phyloP scores from a whole-genome alignment of 371 early-diverging fungal species.

The Phascolomyces articulosus region DNA sequence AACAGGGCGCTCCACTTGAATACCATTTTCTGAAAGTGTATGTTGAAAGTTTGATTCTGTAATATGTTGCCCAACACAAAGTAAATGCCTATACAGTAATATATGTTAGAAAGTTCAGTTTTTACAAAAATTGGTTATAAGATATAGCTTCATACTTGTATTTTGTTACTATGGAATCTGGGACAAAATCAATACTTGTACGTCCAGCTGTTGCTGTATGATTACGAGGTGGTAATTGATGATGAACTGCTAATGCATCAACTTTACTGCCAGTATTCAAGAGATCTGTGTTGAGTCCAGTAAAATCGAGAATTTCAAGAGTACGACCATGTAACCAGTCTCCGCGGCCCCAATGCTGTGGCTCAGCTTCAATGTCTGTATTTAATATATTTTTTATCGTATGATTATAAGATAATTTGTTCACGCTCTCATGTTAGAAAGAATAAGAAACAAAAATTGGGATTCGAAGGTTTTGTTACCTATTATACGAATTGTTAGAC shows the following conservation, averaged over 20 bases:
- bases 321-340: conserved; percentile 52
- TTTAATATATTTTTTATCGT: not conserved
- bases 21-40: conserved; percentile 28
- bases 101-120: not conserved
- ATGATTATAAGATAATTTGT: not conserved
- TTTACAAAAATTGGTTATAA: too few relatives aligned
- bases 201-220: conserved; percentile 5
- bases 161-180: conserved; percentile 41
- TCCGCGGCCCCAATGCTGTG: conserved; percentile 54
- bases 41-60: conserved; percentile 44
- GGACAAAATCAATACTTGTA: conserved; percentile 41
- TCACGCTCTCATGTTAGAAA: not conserved
- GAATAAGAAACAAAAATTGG: not conserved
- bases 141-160: too few relatives aligned
- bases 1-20: conserved; percentile 40
- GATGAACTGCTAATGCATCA: conserved; percentile 24
- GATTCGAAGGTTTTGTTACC: conserved; percentile 31
- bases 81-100: conserved; percentile 22
- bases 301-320: conserved; percentile 35
- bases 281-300: conserved; percentile 27
- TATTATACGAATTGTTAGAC: conserved; percentile 32
- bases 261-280: conserved; percentile 38
- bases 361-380: conserved; percentile 39
- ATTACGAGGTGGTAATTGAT: conserved; percentile 3
- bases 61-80: conserved; percentile 51